Conservation (phyloP, 2,329 filamentous ascomycete species). For the Amylocarpus encephaloides region DNA sequence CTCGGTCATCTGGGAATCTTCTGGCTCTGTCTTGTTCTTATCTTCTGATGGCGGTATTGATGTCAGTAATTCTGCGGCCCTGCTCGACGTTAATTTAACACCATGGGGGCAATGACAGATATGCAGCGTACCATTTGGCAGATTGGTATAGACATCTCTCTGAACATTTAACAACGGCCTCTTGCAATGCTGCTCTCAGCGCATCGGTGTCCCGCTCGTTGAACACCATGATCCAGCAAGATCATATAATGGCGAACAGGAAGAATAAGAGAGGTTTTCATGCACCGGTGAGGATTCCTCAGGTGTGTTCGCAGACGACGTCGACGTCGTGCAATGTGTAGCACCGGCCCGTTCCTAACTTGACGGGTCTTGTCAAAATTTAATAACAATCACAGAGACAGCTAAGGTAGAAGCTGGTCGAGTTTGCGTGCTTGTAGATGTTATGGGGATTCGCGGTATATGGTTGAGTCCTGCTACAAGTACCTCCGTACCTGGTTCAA, state of each 20-base stretch:
- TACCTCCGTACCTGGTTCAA: too few relatives aligned
- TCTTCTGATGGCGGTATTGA: slow-evolving; percentile 59
- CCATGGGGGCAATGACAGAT: not conserved
- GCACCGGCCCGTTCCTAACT: not conserved
- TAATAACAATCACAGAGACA: too few relatives aligned
- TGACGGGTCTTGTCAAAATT: not conserved
- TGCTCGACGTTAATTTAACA: slow-evolving; percentile 34
- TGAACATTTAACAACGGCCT: slow-evolving; percentile 83
- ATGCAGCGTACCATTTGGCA: slow-evolving; percentile 71
- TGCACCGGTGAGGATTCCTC: not conserved
- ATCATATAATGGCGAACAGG: not conserved
- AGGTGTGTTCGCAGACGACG: not conserved
- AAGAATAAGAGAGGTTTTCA: not conserved
- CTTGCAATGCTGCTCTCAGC: slow-evolving; percentile 62
- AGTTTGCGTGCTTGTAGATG: too few relatives aligned
- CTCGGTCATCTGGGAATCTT: slow-evolving; percentile 53
- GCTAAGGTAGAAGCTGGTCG: too few relatives aligned
- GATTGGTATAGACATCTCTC: slow-evolving; percentile 94
- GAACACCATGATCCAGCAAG: slow-evolving; percentile 31
- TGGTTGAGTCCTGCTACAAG: too few relatives aligned
- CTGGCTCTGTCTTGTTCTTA: slow-evolving; percentile 46
- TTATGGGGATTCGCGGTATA: too few relatives aligned
- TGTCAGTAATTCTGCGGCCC: slow-evolving; percentile 90
- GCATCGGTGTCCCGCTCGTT: slow-evolving; percentile 49
- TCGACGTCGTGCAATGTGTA: not conserved